Evolutionary conservation across 106 monocot species (phyloP), one percentile per base, ranked within the genome.

Genomic region (Vanilla planifolia): DNA sequence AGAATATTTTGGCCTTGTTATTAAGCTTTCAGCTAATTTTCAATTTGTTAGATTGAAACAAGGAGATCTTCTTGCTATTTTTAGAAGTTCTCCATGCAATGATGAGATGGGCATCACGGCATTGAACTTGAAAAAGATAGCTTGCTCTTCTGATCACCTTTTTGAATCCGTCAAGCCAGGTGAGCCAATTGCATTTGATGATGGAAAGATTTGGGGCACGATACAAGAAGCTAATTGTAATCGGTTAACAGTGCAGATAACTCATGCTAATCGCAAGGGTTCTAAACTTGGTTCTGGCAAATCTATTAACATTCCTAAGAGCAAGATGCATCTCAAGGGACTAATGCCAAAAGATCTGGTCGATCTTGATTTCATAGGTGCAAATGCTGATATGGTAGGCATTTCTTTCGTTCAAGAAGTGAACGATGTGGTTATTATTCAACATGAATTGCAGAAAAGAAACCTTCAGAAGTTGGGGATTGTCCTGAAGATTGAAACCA

Each of bases 101-200:
- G 35, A 48, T 43, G 44, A 58, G 21, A 14, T 40, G 4, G 48
- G 63, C 11, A 19, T 5, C 22, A 34, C 23, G 29, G 4, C 46
- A 33, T 48, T 24, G 33, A 48, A 39, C 56, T 52, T 61, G 5
- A 23, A 52, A 37, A 61, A 30, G 56, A 62, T 80, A 40, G 70
- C 79, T 41, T 80, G 74, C 25, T 24, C 51, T 16, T 79, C 68
- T 60, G 61, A 37, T 21, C 55, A 60, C 61, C 65, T 80, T 62
- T 70, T 74, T n/a, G 56, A 75, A 27, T 74, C 66, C 9, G 70
- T 80, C n/a, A 62, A 80, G 43, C 56, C 15, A 19, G 79, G 79
- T 1, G 79, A 80, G 15, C 79, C 74, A n/a, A 75, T 80, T 32
- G 61, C 74, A 40, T 80, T 80, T 62, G 74, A 75, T 53, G 74